Conservation (phyloP, 2,329 filamentous ascomycete genomes). For the Scorias spongiosa region DNA sequence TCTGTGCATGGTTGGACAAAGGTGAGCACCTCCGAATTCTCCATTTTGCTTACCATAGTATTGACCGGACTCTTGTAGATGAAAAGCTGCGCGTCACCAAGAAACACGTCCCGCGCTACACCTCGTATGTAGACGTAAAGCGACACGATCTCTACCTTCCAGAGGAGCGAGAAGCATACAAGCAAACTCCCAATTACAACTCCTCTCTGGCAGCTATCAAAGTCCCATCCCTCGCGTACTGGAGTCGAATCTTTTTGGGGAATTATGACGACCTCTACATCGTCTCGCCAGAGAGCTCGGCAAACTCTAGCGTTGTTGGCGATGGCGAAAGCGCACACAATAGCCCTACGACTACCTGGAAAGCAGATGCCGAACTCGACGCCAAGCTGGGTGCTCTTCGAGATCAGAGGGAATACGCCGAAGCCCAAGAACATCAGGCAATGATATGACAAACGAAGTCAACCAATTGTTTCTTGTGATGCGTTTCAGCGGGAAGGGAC, state of each 20-base stretch:
- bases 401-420: not conserved
- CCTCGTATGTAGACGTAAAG: slow-evolving; percentile 30
- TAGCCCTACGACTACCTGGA: slow-evolving; percentile 16
- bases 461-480: too few relatives aligned
- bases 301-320: slow-evolving; percentile 13
- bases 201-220: slow-evolving; percentile 32
- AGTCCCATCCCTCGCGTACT: slow-evolving; percentile 29
- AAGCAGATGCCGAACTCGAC: not conserved
- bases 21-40: slow-evolving; percentile 10
- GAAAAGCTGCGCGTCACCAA: slow-evolving; percentile 30
- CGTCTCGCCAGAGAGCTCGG: slow-evolving; percentile 28
- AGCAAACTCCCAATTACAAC: slow-evolving; percentile 27
- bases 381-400: not conserved
- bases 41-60: not conserved
- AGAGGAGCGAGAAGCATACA: slow-evolving; percentile 21
- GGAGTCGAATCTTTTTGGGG: slow-evolving; percentile 30
- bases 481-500: too few relatives aligned
- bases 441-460: too few relatives aligned
- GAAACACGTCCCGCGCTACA: slow-evolving; percentile 31
- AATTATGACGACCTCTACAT: slow-evolving; percentile 35
- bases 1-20: slow-evolving; percentile 25
- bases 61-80: slow-evolving; percentile 16
- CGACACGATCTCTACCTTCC: slow-evolving; percentile 30
- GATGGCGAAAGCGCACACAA: slow-evolving; percentile 15
- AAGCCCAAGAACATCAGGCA: too few relatives aligned